Base-by-base conservation (phyloP, 495 filamentous ascomycete genomes). In the Talaromyces nanjingensis region DNA sequence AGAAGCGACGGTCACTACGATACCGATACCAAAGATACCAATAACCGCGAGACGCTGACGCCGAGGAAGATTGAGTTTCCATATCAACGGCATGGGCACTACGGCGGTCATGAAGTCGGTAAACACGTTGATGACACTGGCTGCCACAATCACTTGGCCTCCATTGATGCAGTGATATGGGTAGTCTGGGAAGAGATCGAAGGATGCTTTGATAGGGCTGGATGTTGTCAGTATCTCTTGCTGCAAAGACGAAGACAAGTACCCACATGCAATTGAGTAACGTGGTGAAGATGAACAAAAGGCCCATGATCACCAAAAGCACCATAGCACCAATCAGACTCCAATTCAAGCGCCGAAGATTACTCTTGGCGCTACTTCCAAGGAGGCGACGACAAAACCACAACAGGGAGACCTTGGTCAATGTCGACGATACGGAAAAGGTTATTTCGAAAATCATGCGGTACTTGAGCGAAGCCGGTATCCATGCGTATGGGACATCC, bases 231-330 rank as follows among this genome's bases (percentile, higher is more conserved):
- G 22, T 56, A 25, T 29, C 63, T 54, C 62, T 60, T 52, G 27
- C 11, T 6, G 34, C 39, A 9, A 2, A 49, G 8, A 63, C 55
- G 33, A 45, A 5, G 5, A 53, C 18, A 52, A 14, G 20, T 20
- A 75, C 81, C 67, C 67, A 86, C 85, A 70, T 70, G 78, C 85
- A 89, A 65, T 84, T 82, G 64, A 84, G 84, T 27, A 87, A 74
- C 25, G 72, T 77, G 31, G 84, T 68, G 49, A 82, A 67, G 6
- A 83, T 71, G 68, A 86, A 86, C 8, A 77, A 60, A 16, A 80
- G 57, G 60, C 77, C 77, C 39, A 80, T 77, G 8, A 78, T 11
- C 3, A 69, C 66, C 47, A 82, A 76, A 58, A 85, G 72, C 14
- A 72, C 67, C 67, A 85, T 79, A 2, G 75, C 72, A 8, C 72